Evolutionary conservation across 495 filamentous ascomycete genomes (phyloP).

Genomic region (Beverwykella pulmonaria): DNA sequence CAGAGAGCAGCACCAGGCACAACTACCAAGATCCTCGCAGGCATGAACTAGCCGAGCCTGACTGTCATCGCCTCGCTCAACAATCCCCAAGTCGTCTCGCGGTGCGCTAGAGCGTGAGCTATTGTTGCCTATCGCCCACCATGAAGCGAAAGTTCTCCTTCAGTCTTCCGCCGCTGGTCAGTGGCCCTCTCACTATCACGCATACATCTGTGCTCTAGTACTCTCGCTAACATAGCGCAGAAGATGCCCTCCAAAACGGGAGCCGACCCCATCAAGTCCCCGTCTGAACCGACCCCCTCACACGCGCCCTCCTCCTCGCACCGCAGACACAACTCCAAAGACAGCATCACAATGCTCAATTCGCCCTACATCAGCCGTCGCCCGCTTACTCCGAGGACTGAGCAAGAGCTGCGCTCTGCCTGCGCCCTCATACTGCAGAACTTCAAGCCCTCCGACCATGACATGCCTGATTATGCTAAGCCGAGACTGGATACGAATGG

Average conservation of each 20-base stretch:
- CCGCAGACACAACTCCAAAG: conserved; percentile 27
- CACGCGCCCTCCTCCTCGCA: conserved; percentile 9
- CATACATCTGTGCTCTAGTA: conserved; percentile 1
- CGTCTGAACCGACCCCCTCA: conserved; percentile 20
- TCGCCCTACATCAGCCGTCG: conserved; percentile 45
- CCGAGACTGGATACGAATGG: conserved; percentile 38
- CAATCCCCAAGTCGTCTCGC: neutral
- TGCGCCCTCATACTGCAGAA: conserved; percentile 45
- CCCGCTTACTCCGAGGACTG: conserved; percentile 38
- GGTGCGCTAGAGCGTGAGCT: neutral
- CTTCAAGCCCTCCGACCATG: conserved; percentile 45
- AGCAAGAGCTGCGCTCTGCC: conserved; percentile 44
- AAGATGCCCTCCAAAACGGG: conserved; percentile 36
- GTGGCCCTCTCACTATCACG: neutral
- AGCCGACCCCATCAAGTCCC: conserved; percentile 9
- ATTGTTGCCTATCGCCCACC: conserved; percentile 13
- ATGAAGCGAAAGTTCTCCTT: conserved; percentile 46
- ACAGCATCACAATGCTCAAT: conserved; percentile 35
- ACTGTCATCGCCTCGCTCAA: neutral
- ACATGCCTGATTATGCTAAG: conserved; percentile 37
- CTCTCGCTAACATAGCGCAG: conserved; percentile 34
- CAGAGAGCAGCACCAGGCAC: too few relatives aligned
- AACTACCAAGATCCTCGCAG: neutral
- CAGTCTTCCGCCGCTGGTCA: conserved; percentile 38
- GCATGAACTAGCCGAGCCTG: neutral